These are phyloP conservation scores for Phytopythium helicoides DNA, from an alignment of 352 stramenopile genomes.

Conservation along the genomic window DNA sequence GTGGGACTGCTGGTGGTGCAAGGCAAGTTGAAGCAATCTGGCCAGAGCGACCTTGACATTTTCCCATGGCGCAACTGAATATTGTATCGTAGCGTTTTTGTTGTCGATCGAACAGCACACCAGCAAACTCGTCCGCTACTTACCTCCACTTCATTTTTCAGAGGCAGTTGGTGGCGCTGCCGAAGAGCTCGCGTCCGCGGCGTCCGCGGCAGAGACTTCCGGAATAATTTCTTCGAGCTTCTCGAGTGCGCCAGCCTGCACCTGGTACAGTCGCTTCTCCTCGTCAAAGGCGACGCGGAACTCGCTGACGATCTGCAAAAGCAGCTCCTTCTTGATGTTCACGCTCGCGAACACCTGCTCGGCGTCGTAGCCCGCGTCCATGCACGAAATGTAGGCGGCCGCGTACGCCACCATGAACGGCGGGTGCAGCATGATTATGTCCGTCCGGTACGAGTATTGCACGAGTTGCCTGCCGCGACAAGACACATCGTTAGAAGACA, in stretches of 20 bases:
- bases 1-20: no score
- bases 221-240: conserved; percentile 83
- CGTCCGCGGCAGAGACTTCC: conserved; percentile 37
- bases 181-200: no score
- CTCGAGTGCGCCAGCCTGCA: conserved; percentile 62
- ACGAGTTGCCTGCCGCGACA: conserved; percentile 84
- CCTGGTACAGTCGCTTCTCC: conserved; percentile 61
- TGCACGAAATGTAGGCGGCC: conserved; percentile 71
- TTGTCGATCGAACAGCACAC: no score
- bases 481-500: neutral
- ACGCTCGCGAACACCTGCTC: conserved; percentile 70
- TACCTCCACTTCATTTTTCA: no score
- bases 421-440: conserved; percentile 83
- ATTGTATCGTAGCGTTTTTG: no score
- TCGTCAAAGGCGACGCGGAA: conserved; percentile 77
- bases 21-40: no score
- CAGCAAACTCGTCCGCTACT: no score
- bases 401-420: conserved; percentile 89
- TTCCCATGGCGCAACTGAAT: no score
- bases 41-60: no score
- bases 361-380: conserved; percentile 76
- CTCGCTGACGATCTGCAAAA: conserved; percentile 78
- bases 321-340: conserved; percentile 81
- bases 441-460: conserved; percentile 86
- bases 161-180: no score